Evolutionary conservation across 495 filamentous ascomycete genomes (phyloP).

Genomic region (Aspergillus avenaceus): DNA sequence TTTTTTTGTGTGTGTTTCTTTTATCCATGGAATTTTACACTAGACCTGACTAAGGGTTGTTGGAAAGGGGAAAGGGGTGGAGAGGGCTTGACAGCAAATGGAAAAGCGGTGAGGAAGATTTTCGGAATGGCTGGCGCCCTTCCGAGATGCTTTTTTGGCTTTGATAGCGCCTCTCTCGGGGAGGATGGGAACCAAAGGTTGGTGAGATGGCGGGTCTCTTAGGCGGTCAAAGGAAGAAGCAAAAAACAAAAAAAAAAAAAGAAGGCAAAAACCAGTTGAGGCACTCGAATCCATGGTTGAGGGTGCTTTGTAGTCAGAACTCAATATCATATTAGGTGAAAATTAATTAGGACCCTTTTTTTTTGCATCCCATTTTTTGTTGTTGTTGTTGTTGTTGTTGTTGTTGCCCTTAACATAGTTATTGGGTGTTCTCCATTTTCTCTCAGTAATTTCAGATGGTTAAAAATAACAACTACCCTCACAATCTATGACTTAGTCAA

Average conservation of each 20-base stretch:
- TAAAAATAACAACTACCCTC: slow-evolving; percentile 4
- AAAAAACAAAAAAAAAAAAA: not conserved
- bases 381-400: not conserved
- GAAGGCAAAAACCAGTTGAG: not conserved
- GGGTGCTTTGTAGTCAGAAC: slow-evolving; percentile 3
- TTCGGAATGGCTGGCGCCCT: not conserved
- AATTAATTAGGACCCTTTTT: not conserved
- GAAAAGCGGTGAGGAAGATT: not conserved
- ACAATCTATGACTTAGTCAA: not conserved
- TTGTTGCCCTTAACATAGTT: too few species aligned
- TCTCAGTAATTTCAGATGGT: not conserved
- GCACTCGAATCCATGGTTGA: not conserved
- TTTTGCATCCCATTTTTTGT: not conserved
- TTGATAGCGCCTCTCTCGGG: not conserved
- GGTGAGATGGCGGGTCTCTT: not conserved
- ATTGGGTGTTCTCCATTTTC: not conserved
- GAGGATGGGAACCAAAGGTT: not conserved
- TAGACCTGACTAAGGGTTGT: too few species aligned
- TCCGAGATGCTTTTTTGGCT: not conserved
- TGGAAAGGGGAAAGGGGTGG: not conserved
- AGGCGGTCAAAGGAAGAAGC: not conserved
- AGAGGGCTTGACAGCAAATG: not conserved
- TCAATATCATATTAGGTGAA: slow-evolving; percentile 1
- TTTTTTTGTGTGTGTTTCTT: not conserved
- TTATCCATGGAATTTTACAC: too few species aligned